Conservation (phyloP, 805 yeast genomes). For the Blastobotrys terrestris region DNA sequence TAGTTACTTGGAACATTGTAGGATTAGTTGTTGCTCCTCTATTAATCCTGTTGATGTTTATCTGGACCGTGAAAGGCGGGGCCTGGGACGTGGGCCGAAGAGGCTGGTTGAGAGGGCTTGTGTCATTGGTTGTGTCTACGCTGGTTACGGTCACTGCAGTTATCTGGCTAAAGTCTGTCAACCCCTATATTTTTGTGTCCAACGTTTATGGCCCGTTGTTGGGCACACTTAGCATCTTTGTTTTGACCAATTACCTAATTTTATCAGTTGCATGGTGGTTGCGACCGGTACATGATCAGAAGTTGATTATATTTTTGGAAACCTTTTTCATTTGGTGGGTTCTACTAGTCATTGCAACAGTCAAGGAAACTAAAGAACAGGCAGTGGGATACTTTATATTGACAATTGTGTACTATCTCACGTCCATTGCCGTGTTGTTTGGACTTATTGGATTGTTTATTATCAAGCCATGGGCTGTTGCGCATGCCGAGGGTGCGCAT, state of each 20-base stretch:
- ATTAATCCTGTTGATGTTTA: conserved; percentile 38
- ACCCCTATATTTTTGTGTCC: conserved; percentile 49
- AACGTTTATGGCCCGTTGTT: conserved; percentile 46
- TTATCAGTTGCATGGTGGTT: conserved; percentile 41
- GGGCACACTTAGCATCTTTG: conserved; percentile 40
- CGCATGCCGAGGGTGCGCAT: not conserved
- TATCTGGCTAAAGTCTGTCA: conserved; percentile 36
- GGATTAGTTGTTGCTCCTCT: conserved; percentile 53
- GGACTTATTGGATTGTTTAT: conserved; percentile 40
- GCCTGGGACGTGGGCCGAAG: conserved; percentile 44
- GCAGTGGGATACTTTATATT: conserved; percentile 44
- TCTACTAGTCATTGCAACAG: conserved; percentile 44
- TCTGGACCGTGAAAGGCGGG: conserved; percentile 33
- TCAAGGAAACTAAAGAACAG: conserved; percentile 40
- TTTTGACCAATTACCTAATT: conserved; percentile 51
- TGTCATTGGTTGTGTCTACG: conserved; percentile 45
- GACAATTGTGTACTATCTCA: conserved; percentile 35
- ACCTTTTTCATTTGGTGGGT: conserved; percentile 54
- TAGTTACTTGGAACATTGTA: conserved; percentile 48
- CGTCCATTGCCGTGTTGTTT: conserved; percentile 34
- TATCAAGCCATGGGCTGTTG: conserved; percentile 18
- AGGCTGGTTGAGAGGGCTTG: conserved; percentile 51
- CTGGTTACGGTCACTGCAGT: conserved; percentile 34
- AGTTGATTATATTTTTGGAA: conserved; percentile 51
- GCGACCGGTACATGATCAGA: conserved; percentile 51